These are phyloP conservation scores for Lablab purpureus DNA, from an alignment of 306 rosid genomes.

Conservation along the genomic window DNA sequence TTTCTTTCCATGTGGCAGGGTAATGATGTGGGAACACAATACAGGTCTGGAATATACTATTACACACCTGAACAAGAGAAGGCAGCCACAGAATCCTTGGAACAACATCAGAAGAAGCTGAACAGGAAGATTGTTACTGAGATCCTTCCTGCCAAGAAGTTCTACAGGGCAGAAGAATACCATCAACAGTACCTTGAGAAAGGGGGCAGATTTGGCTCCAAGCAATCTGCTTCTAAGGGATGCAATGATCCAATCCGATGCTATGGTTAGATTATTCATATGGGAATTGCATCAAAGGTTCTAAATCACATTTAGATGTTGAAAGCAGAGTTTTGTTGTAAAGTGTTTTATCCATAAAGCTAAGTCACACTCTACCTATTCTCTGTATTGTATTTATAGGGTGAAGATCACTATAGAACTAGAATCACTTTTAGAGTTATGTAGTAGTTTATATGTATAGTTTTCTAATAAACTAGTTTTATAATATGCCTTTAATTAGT, in stretches of 20 bases:
- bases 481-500: background rate
- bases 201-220: slow-evolving; percentile 87
- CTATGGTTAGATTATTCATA: slow-evolving; percentile 66
- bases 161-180: slow-evolving; percentile 90
- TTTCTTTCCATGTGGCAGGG: slow-evolving; percentile 61
- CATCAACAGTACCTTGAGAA: slow-evolving; percentile 96
- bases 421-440: slow-evolving; percentile 10
- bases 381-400: slow-evolving; percentile 13
- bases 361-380: background rate
- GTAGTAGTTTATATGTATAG: slow-evolving; percentile 3
- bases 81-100: slow-evolving; percentile 70
- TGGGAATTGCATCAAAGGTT: background rate
- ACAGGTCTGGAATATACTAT: slow-evolving; percentile 95
- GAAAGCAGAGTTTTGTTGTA: slow-evolving; percentile 3
- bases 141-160: slow-evolving; percentile 88
- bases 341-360: slow-evolving; percentile 31
- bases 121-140: slow-evolving; percentile 83
- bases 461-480: slow-evolving; percentile 1
- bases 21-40: slow-evolving; percentile 92
- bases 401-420: slow-evolving; percentile 31
- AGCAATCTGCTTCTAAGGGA: slow-evolving; percentile 82
- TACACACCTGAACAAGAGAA: slow-evolving; percentile 91
- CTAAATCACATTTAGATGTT: slow-evolving; percentile 23
- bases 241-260: slow-evolving; percentile 94
- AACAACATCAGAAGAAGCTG: slow-evolving; percentile 61